phyloP scores from a whole-genome alignment of 371 early-diverging fungal species.

The Mortierella sp. region DNA sequence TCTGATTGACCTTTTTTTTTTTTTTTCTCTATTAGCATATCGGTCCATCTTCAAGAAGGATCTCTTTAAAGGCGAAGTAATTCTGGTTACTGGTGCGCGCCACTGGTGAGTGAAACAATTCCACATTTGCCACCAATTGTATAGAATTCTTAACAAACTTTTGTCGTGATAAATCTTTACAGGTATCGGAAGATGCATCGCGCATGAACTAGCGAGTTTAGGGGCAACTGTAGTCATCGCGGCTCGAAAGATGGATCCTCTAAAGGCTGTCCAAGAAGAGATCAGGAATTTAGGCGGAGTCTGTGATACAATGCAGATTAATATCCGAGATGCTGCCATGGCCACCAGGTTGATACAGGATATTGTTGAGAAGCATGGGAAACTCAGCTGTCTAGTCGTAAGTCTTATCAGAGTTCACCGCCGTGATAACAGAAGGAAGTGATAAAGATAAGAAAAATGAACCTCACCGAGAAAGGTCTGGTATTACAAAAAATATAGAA shows the following conservation, averaged over 20 bases:
- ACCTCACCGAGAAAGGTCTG: not conserved
- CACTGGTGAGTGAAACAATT: constrained; percentile 38
- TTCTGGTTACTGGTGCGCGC: constrained; percentile 61
- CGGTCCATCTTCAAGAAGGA: constrained; percentile 55
- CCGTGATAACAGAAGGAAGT: not conserved
- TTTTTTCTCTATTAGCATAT: constrained; percentile 21
- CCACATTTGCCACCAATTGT: not conserved
- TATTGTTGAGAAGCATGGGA: constrained; percentile 58
- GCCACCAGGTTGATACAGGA: constrained; percentile 43
- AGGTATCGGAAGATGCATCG: constrained; percentile 66
- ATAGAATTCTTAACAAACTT: not conserved
- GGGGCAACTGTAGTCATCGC: constrained; percentile 66
- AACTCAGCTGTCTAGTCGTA: constrained; percentile 60
- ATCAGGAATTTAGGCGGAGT: constrained; percentile 54
- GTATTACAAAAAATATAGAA: constrained; percentile 39
- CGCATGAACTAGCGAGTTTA: constrained; percentile 62
- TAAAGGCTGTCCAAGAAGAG: constrained; percentile 52
- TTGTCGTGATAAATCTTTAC: not conserved
- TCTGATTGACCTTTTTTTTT: not conserved
- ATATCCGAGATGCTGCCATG: constrained; percentile 58
- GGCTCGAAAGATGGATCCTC: constrained; percentile 57
- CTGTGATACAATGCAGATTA: constrained; percentile 56
- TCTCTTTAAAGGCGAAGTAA: constrained; percentile 57
- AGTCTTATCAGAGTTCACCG: not conserved
- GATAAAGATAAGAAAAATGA: not conserved